Evolutionary conservation across 495 filamentous ascomycete species (phyloP).

Genomic region (Penicillium soppii): DNA sequence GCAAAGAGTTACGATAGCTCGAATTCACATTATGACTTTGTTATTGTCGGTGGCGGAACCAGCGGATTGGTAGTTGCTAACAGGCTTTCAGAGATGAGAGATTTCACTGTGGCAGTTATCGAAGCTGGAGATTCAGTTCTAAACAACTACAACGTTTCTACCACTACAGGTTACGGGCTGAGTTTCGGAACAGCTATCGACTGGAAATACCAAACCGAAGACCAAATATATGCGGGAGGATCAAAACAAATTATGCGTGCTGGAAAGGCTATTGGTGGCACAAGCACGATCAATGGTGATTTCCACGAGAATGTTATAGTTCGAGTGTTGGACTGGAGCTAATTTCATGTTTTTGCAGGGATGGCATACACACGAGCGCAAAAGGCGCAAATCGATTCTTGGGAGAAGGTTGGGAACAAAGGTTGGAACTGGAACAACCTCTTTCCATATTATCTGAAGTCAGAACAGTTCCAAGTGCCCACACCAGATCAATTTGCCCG

Average conservation of each 20-base stretch:
- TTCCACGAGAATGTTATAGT: background rate
- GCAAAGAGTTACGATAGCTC: constrained; percentile 7
- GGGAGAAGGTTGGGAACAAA: constrained; percentile 58
- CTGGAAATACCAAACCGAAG: constrained; percentile 49
- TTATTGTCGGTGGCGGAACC: constrained; percentile 53
- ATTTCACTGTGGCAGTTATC: constrained; percentile 48
- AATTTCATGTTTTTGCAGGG: constrained; percentile 22
- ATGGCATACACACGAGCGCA: constrained; percentile 47
- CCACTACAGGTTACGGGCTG: constrained; percentile 33
- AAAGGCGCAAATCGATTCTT: constrained; percentile 47
- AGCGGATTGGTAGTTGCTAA: constrained; percentile 52
- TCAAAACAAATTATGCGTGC: constrained; percentile 39
- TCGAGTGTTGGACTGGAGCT: background rate
- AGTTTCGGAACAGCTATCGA: constrained; percentile 46
- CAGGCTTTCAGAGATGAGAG: constrained; percentile 46
- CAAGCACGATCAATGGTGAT: constrained; percentile 52
- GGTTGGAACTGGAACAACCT: constrained; percentile 64
- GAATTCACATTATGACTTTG: constrained; percentile 32
- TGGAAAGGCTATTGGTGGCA: constrained; percentile 53
- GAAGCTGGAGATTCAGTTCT: constrained; percentile 52
- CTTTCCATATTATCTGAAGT: constrained; percentile 56
- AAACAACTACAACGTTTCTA: constrained; percentile 52
- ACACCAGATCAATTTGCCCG: constrained; percentile 33
- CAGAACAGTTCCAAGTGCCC: constrained; percentile 38
- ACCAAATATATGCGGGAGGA: constrained; percentile 39